Conservation (phyloP, 371 early-diverging fungal species). For the Dichotomocladium elegans region DNA sequence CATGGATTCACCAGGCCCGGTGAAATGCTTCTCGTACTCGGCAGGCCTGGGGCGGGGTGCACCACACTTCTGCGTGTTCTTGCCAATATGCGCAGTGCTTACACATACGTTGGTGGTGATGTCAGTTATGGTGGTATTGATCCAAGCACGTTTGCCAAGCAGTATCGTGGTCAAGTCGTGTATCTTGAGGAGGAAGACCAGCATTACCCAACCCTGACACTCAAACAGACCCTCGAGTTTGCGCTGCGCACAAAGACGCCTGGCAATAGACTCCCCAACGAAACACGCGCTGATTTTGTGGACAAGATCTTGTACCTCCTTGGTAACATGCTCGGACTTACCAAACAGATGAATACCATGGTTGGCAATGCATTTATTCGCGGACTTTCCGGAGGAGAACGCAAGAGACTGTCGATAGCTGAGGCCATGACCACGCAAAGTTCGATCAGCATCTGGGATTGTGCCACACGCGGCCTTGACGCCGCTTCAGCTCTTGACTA, state of each 20-base stretch:
- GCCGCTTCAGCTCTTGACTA: conserved; percentile 68
- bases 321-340: conserved; percentile 47
- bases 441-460: conserved; percentile 62
- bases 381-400: conserved; percentile 71
- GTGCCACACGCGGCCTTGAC: conserved; percentile 72
- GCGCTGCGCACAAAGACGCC: conserved; percentile 44
- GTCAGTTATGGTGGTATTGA: conserved; percentile 39
- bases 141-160: conserved; percentile 26
- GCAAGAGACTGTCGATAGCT: conserved; percentile 67
- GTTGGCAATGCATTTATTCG: conserved; percentile 66
- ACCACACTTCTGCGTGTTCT: conserved; percentile 63
- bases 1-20: conserved; percentile 58
- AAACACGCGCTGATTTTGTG: conserved; percentile 8
- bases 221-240: conserved; percentile 45
- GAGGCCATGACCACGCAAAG: conserved; percentile 63
- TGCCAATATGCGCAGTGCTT: conserved; percentile 55
- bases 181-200: conserved; percentile 50
- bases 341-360: conserved; percentile 53
- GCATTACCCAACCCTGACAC: conserved; percentile 46
- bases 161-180: conserved; percentile 35
- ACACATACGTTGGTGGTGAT: conserved; percentile 39
- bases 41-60: conserved; percentile 68
- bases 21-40: conserved; percentile 69
- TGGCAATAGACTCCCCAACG: conserved; percentile 32
- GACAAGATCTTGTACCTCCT: conserved; percentile 29